These are phyloP conservation scores for Zizania palustris DNA, from an alignment of 202 grass and related monocot species.

Conservation along the genomic window DNA sequence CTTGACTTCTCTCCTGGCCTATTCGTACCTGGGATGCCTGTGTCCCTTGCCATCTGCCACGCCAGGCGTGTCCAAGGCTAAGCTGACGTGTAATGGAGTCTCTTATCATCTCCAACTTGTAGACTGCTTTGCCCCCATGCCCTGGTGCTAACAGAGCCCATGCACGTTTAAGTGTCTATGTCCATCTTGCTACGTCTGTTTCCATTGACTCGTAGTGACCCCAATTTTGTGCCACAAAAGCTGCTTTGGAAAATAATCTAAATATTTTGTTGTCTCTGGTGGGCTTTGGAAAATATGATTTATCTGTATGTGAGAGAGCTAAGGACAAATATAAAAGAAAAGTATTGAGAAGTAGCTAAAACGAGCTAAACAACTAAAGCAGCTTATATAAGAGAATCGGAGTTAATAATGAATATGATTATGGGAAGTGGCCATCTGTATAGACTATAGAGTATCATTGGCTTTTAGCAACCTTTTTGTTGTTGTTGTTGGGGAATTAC, in stretches of 20 bases:
- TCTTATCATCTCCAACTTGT: not conserved
- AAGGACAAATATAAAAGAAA: no score
- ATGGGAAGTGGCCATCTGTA: slow-evolving; percentile 21
- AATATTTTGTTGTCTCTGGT: no score
- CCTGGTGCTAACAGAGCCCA: not conserved
- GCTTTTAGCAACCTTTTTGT: slow-evolving; percentile 27
- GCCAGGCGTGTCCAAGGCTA: not conserved
- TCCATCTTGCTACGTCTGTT: not conserved
- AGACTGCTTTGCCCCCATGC: not conserved
- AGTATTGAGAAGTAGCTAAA: no score
- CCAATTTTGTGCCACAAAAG: slow-evolving; percentile 12
- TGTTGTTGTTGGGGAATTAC: slow-evolving; percentile 9
- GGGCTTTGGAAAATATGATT: no score
- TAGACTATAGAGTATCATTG: slow-evolving; percentile 9
- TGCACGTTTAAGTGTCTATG: not conserved
- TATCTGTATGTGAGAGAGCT: no score
- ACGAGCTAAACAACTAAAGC: no score
- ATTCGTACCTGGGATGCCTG: slow-evolving; percentile 1
- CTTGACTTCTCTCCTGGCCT: slow-evolving; percentile 10
- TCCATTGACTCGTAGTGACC: not conserved
- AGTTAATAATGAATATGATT: no score
- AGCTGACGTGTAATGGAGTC: slow-evolving; percentile 16
- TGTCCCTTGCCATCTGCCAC: not conserved
- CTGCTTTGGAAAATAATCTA: not conserved
- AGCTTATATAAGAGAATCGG: no score